A percentile compares a stretch with the other conserved stretches of the same genome.
Evolutionary conservation across 768 basidiomycete genomes (phyloP).

Genomic region (Plicaturopsis crispa): DNA sequence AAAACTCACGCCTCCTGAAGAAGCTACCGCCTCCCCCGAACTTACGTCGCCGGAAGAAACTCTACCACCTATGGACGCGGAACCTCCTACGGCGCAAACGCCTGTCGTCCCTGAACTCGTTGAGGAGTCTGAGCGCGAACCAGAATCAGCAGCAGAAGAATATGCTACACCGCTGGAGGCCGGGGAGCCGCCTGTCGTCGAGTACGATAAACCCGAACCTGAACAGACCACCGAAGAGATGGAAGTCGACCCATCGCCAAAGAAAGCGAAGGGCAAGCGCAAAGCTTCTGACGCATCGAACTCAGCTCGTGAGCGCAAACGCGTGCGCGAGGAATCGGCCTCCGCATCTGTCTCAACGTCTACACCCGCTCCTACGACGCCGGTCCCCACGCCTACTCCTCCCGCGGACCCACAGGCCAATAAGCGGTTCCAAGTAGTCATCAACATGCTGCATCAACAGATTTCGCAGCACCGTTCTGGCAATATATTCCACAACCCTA

Average conservation of each 20-base stretch:
- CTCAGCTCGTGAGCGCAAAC: slow-evolving; percentile 46
- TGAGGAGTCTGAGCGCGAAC: slow-evolving; percentile 1
- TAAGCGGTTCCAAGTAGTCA: slow-evolving; percentile 76
- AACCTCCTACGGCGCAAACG: slow-evolving; percentile 4
- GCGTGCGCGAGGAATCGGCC: slow-evolving; percentile 60
- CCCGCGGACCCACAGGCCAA: slow-evolving; percentile 27
- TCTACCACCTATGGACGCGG: slow-evolving; percentile 16
- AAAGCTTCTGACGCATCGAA: slow-evolving; percentile 52
- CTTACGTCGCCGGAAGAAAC: background rate
- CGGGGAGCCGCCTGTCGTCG: too few relatives aligned
- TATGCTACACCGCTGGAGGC: slow-evolving; percentile 5
- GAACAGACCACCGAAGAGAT: too few relatives aligned
- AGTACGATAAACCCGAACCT: too few relatives aligned
- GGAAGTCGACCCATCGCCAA: too few relatives aligned
- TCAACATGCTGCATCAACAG: slow-evolving; percentile 71
- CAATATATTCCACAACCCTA: slow-evolving; percentile 86
- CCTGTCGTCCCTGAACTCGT: background rate
- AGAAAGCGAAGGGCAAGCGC: slow-evolving; percentile 67
- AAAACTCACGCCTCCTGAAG: background rate
- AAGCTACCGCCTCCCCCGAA: slow-evolving; percentile 4
- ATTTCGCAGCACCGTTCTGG: slow-evolving; percentile 84
- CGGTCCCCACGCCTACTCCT: slow-evolving; percentile 23
- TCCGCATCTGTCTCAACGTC: slow-evolving; percentile 16
- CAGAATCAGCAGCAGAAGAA: background rate
- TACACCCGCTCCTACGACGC: slow-evolving; percentile 23